Evolutionary conservation across 352 stramenopile genomes (phyloP).

Genomic region (Peronospora farinosa): DNA sequence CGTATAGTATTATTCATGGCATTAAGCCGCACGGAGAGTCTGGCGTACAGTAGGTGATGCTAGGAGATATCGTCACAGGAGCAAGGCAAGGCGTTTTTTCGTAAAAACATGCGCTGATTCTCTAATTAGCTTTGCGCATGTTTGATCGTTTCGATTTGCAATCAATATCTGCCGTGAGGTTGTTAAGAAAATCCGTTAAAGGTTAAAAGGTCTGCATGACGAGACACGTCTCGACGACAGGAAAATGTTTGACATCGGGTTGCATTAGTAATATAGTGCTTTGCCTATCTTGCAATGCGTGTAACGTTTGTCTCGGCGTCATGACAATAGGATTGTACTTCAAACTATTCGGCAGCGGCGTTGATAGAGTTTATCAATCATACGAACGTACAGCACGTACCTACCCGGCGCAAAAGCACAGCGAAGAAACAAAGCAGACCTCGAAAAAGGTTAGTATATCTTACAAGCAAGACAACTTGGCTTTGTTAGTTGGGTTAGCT

Average conservation of each 20-base stretch:
- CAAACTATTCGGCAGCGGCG: too few relatives aligned
- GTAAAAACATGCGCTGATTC: slow-evolving; percentile 3
- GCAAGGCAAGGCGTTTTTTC: slow-evolving; percentile 1
- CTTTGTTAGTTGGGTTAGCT: slow-evolving; percentile 7
- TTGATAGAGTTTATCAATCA: too few relatives aligned
- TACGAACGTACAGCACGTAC: slow-evolving; percentile 1
- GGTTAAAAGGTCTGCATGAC: not conserved
- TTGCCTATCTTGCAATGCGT: not conserved
- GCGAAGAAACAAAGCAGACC: slow-evolving; percentile 15
- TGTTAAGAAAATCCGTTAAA: too few relatives aligned
- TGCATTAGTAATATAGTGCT: not conserved
- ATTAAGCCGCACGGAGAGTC: slow-evolving; percentile 3
- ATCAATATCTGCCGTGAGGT: slow-evolving; percentile 1
- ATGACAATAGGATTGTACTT: not conserved
- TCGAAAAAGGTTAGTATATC: slow-evolving; percentile 26
- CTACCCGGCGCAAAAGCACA: not conserved
- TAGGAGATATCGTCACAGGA: too few relatives aligned
- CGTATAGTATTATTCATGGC: slow-evolving; percentile 22
- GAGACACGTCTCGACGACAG: slow-evolving; percentile 2
- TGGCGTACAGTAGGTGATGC: slow-evolving; percentile 1
- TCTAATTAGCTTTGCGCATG: not conserved
- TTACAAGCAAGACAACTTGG: slow-evolving; percentile 32
- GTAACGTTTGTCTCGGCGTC: not conserved
- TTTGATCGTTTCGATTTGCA: slow-evolving; percentile 1
- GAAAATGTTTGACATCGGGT: not conserved